Evolutionary conservation across 2,329 filamentous ascomycete species (phyloP), one percentile per base, ranked within the genome.

Genomic region (Elsinoe necatrix): DNA sequence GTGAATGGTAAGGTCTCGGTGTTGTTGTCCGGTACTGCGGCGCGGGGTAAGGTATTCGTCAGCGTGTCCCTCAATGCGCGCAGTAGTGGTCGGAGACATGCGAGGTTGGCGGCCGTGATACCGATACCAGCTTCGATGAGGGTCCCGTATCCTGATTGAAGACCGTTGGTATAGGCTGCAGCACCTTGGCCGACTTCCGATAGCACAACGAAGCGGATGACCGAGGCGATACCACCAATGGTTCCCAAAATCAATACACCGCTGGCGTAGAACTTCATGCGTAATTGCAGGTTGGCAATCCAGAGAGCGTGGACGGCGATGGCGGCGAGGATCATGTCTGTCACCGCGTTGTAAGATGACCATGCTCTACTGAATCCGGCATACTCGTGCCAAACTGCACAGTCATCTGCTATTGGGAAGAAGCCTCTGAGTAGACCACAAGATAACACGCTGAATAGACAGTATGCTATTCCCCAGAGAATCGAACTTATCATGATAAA

Each of bases 381-480:
- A 34, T 58, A 45, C 12, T 51, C 29, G 25, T 43, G 29, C n/a
- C 52, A 57, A 21, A 45, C 52, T 20, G 54, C 47, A 54, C 59
- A 60, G 39, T 41, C 54, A 34, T 8, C 71, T 64, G 27, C 43
- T 21, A n/a, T 65, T 63, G 0, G 61, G 67, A 50, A 65, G 63
- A 11, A 67, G 61, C 25, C 69, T 50, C 77, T 77, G 80, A 61
- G 78, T 78, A 51, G 71, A 72, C 1, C 65, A 60, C 77, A 80
- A 63, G 80, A 76, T 37, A 79, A 69, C 6, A 74, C 67, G 27
- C 75, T 67, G 51, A 79, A 63, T 60, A 78, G 75, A 62, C 76
- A 73, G 61, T 77, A 79, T 6, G 73, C 64, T 1, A 73, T 59
- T 3, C 77, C 73, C 39, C 76, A 68, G 6, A 73, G 27, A 3